Conservation (phyloP, 2,329 filamentous ascomycete species). For the Pseudogymnoascus sp. region DNA sequence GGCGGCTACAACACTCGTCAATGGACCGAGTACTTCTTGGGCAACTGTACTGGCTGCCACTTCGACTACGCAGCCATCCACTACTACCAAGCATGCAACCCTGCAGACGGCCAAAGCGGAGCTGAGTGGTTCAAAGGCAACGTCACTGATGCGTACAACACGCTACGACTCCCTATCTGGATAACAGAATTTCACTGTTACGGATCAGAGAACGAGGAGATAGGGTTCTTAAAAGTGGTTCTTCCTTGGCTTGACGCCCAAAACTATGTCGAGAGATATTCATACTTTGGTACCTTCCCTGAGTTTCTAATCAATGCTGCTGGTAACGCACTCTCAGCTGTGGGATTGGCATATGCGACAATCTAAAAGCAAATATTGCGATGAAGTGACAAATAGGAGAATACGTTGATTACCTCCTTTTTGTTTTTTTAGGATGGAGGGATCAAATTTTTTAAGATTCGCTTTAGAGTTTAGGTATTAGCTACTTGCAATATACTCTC, state of each 20-base stretch:
- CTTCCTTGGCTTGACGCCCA: conserved; percentile 36
- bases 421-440: no score
- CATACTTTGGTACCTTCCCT: conserved; percentile 27
- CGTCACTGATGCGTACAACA: conserved; percentile 29
- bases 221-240: conserved; percentile 31
- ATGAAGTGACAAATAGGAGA: not conserved
- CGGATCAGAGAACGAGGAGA: conserved; percentile 26
- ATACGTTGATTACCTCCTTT: not conserved
- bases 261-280: conserved; percentile 31
- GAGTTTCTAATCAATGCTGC: conserved; percentile 23
- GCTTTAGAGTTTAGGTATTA: not conserved
- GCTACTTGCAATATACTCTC: not conserved
- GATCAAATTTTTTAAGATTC: not conserved
- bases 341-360: conserved; percentile 15
- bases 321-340: conserved; percentile 13
- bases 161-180: conserved; percentile 32
- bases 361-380: not conserved
- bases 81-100: conserved; percentile 33
- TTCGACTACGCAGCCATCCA: conserved; percentile 38
- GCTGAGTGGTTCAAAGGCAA: conserved; percentile 34
- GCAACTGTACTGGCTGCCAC: conserved; percentile 31
- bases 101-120: conserved; percentile 20
- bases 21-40: conserved; percentile 35
- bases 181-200: conserved; percentile 35
- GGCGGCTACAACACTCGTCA: conserved; percentile 29